Evolutionary conservation across 257 asterid species (phyloP), one percentile per base, ranked within the genome.

Genomic region (Thymus mandschuricus): DNA sequence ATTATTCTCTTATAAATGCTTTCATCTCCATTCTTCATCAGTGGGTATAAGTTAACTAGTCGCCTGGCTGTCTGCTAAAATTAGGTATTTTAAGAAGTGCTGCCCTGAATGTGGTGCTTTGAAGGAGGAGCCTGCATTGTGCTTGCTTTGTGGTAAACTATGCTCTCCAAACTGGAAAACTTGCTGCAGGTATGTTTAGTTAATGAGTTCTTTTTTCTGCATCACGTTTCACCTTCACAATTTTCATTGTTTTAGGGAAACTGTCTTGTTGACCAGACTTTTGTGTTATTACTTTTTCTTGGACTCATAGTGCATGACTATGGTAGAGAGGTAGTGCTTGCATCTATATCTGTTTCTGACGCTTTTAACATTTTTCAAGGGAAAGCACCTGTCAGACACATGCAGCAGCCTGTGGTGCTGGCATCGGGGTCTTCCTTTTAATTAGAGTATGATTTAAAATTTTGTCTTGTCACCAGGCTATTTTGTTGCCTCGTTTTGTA

Each of bases 341-440:
- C 60, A 12, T 70, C 59, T 68, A 44, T 28, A 60, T 46, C 60
- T 72, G 66, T 41, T 44, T 71, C 75, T 82, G 64, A 74, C 62
- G 54, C 68, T 31, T 62, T 71, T 58, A 76, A 15, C 83, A 38
- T 66, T 64, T 72, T 44, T 12, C 6, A 41, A 88, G 98, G 80
- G 86, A 83, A 85, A 95, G 91, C 66, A 77, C 89, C 60, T 89
- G 97, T 76, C 96, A 85, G 81, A 60, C 81, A 78, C 99, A 95
- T 87, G 94, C 98, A 27, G 70, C 71, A 69, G 76, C 80, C 56
- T 95, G 99, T 60, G 98, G 99, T 75, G 97, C 98, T 78, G 97
- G 97, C 58, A 88, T 87, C 74, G 97, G 99, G 49, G 99, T 95
- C 61, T 95, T 92, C 91, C 79, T 95, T 67, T 80, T 95, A 83